These are phyloP conservation scores for Fusarium lateritium DNA, from an alignment of 2,329 filamentous ascomycete genomes.

Conservation along the genomic window DNA sequence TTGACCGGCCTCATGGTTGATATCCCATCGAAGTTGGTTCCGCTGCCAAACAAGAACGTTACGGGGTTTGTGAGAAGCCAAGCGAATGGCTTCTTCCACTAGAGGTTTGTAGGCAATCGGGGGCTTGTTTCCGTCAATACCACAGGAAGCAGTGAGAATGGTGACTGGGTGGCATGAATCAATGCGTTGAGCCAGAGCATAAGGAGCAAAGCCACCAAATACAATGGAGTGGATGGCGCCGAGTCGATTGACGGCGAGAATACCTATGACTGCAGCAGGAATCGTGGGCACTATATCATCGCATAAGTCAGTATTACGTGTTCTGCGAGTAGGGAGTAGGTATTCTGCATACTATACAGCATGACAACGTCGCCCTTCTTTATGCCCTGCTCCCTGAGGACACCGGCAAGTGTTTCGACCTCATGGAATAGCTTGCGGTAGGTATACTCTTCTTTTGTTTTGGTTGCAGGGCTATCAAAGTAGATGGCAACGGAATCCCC, in stretches of 20 bases:
- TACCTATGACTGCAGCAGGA: constrained; percentile 87
- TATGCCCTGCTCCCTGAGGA: constrained; percentile 85
- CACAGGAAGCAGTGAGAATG: constrained; percentile 91
- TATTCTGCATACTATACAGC: constrained; percentile 81
- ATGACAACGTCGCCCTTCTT: constrained; percentile 88
- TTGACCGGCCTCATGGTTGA: constrained; percentile 78
- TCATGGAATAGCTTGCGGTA: constrained; percentile 84
- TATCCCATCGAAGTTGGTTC: constrained; percentile 81
- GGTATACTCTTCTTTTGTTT: constrained; percentile 78
- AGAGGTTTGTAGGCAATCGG: constrained; percentile 83
- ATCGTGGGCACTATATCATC: constrained; percentile 88
- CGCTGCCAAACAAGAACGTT: constrained; percentile 89
- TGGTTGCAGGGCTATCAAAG: constrained; percentile 90
- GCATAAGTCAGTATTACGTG: neutral
- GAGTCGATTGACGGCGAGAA: constrained; percentile 84
- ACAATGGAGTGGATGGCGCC: constrained; percentile 93
- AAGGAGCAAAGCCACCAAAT: constrained; percentile 90
- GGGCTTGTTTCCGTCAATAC: constrained; percentile 88
- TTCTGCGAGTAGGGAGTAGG: neutral
- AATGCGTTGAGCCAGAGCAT: constrained; percentile 88
- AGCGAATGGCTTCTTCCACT: constrained; percentile 78
- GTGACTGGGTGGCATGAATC: constrained; percentile 82
- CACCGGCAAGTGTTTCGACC: constrained; percentile 85
- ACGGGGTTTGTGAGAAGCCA: constrained; percentile 78
- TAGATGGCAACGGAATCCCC: constrained; percentile 82